Evolutionary conservation across 2,329 filamentous ascomycete genomes (phyloP), one percentile per base, ranked within the genome.

Genomic region (Elsinoe australis): DNA sequence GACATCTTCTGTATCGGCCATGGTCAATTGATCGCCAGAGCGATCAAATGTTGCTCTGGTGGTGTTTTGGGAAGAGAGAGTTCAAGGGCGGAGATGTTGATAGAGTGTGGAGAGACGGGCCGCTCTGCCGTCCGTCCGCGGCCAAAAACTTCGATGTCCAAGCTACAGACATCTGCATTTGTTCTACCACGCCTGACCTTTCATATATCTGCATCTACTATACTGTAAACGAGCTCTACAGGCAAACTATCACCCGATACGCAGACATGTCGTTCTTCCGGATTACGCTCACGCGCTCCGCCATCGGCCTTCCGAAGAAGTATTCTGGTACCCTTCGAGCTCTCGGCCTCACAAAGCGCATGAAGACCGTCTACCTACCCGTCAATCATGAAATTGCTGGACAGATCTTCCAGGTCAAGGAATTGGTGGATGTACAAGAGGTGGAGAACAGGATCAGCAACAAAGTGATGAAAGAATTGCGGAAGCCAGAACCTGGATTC

Each of bases 341-440:
- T 14, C 83, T 95, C 52, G 89, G 89, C 49, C 79, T 95, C 54
- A 85, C 82, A 59, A 86, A 85, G 65, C 85, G 89, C 60, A 82
- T 83, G 76, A 82, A 82, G 61, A 90, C 85, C 47, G 89, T 95
- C 60, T 95, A 94, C 74, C 84, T 94, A 67, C 85, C 86, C 29
- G 87, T 94, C 53, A 78, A 78, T 53, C 79, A 82, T 33, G 81
- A 87, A 56, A 80, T 87, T 53, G 89, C 89, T 7, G 89, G 89
- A 63, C 87, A 94, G 72, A 87, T 95, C 61, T 83, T 95, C 74
- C 83, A 84, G 67, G 87, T 95, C 58, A 95, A 95, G 73, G 89
- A 95, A 70, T 72, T 95, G 54, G 86, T 95, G 36, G 74, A 79
- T 47, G 87, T 95, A 28, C 72, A 80, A 56, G 88, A 94, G 69